Conservation (phyloP, 2,329 filamentous ascomycete genomes). For the Trichophaea hybrida region DNA sequence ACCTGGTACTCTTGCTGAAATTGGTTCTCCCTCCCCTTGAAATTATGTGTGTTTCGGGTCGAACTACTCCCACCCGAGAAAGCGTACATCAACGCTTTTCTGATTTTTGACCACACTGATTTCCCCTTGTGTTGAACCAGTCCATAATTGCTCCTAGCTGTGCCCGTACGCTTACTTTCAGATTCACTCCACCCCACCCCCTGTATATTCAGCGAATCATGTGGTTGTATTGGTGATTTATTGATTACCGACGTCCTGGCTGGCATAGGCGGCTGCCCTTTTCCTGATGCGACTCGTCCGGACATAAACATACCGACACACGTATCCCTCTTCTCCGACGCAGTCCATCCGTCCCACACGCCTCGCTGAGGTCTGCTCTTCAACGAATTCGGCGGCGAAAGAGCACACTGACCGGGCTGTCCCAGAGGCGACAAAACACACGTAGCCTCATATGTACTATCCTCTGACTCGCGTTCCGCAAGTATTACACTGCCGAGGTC, state of each 20-base stretch:
- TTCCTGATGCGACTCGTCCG: not conserved
- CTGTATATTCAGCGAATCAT: not conserved
- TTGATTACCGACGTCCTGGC: conserved; percentile 1
- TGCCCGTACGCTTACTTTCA: no score
- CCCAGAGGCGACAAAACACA: conserved; percentile 6
- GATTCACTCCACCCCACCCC: no score
- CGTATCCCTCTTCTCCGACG: conserved; percentile 5
- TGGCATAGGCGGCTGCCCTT: conserved; percentile 5
- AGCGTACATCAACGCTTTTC: no score
- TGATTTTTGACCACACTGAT: no score
- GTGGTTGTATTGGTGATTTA: not conserved
- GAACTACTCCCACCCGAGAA: no score
- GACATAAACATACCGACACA: conserved; percentile 9
- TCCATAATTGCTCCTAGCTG: no score
- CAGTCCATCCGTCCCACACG: not conserved
- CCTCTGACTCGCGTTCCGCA: conserved; percentile 6
- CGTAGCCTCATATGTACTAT: conserved; percentile 10
- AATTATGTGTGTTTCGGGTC: no score
- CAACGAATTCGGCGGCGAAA: conserved; percentile 7
- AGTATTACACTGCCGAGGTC: not conserved
- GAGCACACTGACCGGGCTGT: conserved; percentile 6
- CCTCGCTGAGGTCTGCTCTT: conserved; percentile 2
- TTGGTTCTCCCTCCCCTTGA: no score
- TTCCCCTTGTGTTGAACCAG: no score
- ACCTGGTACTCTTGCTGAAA: no score